Evolutionary conservation across 345 rosid genomes (phyloP), one percentile per base, ranked within the genome.

Genomic region (Noccaea caerulescens): DNA sequence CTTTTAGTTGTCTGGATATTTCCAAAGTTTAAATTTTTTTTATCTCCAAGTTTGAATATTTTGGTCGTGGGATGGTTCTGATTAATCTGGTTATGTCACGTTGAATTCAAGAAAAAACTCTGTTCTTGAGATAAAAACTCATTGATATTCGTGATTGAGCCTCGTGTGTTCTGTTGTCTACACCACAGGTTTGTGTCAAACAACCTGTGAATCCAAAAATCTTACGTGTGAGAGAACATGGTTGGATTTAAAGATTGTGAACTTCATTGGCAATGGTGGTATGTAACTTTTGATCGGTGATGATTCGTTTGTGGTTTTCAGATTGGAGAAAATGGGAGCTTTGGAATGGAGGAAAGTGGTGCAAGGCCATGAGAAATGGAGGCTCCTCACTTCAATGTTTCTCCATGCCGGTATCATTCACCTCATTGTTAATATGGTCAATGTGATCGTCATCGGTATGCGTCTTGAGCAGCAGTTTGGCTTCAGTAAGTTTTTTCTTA

Each of bases 381-480:
- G 98, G 73, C 91, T 94, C 0, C 14, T 91, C 39, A 76, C 85
- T 13, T 87, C 96, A 53, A 84, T 89, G 76, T 91, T 98, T 98
- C 76, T 94, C 68, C 99, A 94, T 37, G 99, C 92, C 0, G 99
- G 99, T 53, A 78, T 94, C 76, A 70, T 94, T 72, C 99, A 94
- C 80, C 81, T 94, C 62, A 74, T 88, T 58, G 80, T 83, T 39
- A 93, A 89, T 70, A 85, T 93, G 94, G 52, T 89, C 72, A 82
- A 93, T 78, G 56, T 89, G 73, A 63, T 89, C 76, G 70, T 91
- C 36, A 76, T 91, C 16, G 96, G 96, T 69, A 80, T 87, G 77
- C 90, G 93, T 66, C 98, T 91, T 71, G 97, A 93, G 63, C 91
- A 91, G 63, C 97, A 91, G 56, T 91, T 93, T 75, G 96, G 98